Evolutionary conservation across 805 yeast genomes (phyloP).

Genomic region (Naumovozyma castellii): DNA sequence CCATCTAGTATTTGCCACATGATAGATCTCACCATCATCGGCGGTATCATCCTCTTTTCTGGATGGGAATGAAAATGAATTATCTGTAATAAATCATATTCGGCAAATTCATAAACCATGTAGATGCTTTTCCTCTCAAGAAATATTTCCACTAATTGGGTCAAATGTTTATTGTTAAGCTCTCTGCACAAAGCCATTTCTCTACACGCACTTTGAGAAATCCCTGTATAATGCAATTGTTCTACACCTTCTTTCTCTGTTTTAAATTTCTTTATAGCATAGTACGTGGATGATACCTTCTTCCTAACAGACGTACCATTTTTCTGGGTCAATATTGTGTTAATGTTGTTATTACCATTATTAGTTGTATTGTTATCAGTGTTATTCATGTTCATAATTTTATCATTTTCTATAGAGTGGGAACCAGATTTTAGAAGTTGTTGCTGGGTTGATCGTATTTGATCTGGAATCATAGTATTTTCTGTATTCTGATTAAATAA

Average conservation of each 20-base stretch:
- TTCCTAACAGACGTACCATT: conserved; percentile 2
- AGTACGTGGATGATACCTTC: conserved; percentile 31
- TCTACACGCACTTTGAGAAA: conserved; percentile 89
- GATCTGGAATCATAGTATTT: neutral
- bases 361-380: neutral
- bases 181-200: conserved; percentile 95
- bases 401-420: neutral
- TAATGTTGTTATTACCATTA: neutral
- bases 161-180: conserved; percentile 67
- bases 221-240: conserved; percentile 81
- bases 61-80: conserved; percentile 93
- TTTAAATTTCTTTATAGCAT: conserved; percentile 92
- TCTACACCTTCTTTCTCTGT: conserved; percentile 84
- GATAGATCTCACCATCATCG: conserved; percentile 67
- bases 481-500: neutral
- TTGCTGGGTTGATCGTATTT: neutral
- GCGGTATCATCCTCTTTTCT: conserved; percentile 69
- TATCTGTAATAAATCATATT: conserved; percentile 87
- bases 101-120: conserved; percentile 94
- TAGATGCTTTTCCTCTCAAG: conserved; percentile 83
- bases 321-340: neutral
- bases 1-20: conserved; percentile 92
- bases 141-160: conserved; percentile 70
- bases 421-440: neutral
- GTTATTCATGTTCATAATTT: neutral